Base-by-base conservation (phyloP, 345 rosid genomes). In the Populus tremula region DNA sequence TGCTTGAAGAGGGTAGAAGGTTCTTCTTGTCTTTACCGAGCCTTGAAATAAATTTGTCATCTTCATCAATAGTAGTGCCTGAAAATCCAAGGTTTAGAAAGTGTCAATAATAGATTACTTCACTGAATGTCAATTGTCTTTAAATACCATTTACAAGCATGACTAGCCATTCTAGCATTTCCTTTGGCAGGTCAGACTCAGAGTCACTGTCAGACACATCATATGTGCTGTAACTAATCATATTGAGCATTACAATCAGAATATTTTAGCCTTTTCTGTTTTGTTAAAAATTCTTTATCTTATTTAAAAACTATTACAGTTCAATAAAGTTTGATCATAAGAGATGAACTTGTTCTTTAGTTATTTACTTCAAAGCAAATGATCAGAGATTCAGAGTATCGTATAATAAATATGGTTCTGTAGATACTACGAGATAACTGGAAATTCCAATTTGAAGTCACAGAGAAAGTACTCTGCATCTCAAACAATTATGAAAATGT, bases 1-100 rank as follows among this genome's bases (percentile, higher is more conserved):
- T 70, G 78, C 70, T 76, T 71, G 78, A 79, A 69, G 72, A 36
- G 62, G 81, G 71, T 63, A 59, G 8, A 71, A n/a, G 71, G 75
- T 62, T 72, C 36, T 53, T 72, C 77, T 72, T 70, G 73, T 79
- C 78, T 29, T 81, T 76, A 33, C 49, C 20, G 35, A 38, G 41
- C 67, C 47, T 63, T 67, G 79, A 65, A 73, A 72, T 69, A 73
- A 66, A 31, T 69, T 81, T 68, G 43, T 49, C 61, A 65, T 78
- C 70, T 56, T 59, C 76, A 75, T 70, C 62, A 77, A 18, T 76
- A 50, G 73, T 53, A 70, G 45, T 36, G 69, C 61, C 85, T 79
- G 81, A 29, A 56, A 74, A 74, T 8, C 50, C 53, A 63, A 71
- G 70, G 20, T 39, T 50, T 39, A n/a, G 13, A 67, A 25, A 77